These are phyloP conservation scores for Lachancea quebecensis DNA, from an alignment of 805 yeast species.

Conservation along the genomic window DNA sequence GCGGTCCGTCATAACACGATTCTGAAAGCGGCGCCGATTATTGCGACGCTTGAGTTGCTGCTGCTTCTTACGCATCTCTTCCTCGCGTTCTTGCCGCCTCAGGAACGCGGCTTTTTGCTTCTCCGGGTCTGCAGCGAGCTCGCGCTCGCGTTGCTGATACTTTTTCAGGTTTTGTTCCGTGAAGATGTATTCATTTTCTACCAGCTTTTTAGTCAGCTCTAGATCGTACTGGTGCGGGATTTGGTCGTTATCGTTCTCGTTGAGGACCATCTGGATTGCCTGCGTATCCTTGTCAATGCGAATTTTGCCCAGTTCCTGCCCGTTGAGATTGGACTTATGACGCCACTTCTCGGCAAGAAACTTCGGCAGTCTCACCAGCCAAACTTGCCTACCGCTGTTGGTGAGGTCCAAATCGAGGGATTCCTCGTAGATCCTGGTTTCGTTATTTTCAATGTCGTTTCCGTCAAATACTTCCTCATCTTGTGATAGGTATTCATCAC, in stretches of 20 bases:
- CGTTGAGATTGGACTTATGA: slow-evolving; percentile 51
- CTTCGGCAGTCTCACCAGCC: slow-evolving; percentile 89
- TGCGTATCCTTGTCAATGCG: slow-evolving; percentile 54
- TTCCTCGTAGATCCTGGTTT: slow-evolving; percentile 44
- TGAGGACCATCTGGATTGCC: slow-evolving; percentile 49
- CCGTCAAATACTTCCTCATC: slow-evolving; percentile 40
- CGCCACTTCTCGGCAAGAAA: slow-evolving; percentile 80
- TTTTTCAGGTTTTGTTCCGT: slow-evolving; percentile 74
- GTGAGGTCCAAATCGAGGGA: slow-evolving; percentile 69
- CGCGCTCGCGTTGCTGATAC: slow-evolving; percentile 36
- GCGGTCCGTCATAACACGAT: slow-evolving; percentile 34
- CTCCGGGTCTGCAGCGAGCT: slow-evolving; percentile 33
- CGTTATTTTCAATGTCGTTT: slow-evolving; percentile 37
- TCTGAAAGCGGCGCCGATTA: slow-evolving; percentile 29
- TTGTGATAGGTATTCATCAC: slow-evolving; percentile 37
- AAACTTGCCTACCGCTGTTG: slow-evolving; percentile 62
- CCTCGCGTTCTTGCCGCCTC: slow-evolving; percentile 31
- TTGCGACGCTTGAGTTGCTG: slow-evolving; percentile 35
- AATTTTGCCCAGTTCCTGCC: slow-evolving; percentile 74
- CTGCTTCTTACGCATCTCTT: slow-evolving; percentile 32
- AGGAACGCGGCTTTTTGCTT: slow-evolving; percentile 32
- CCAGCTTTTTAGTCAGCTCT: slow-evolving; percentile 67
- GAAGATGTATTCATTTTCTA: slow-evolving; percentile 79
- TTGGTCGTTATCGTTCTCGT: slow-evolving; percentile 40
- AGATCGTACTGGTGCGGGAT: slow-evolving; percentile 85